phyloP scores from a whole-genome alignment of 331 rosid species.

The Stylosanthes scabra region DNA sequence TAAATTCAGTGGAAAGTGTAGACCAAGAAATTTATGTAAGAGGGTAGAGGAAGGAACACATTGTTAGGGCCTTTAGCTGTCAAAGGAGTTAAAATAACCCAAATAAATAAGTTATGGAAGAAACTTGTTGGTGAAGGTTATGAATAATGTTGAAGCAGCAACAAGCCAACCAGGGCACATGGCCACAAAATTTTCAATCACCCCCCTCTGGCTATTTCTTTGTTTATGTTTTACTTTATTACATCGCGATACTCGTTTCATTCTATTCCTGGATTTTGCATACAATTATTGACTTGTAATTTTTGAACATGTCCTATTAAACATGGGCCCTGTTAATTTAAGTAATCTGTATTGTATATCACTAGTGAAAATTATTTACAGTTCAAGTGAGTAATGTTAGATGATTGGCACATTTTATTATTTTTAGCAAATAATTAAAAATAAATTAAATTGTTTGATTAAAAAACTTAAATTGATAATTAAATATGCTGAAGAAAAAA shows the following conservation, averaged over 20 bases:
- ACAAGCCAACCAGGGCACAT: conserved; percentile 36
- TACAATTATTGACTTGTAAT: background rate
- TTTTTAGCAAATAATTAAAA: no score
- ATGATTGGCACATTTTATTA: no score
- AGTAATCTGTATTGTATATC: no score
- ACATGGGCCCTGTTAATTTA: no score
- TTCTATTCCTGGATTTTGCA: background rate
- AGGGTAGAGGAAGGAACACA: conserved; percentile 28
- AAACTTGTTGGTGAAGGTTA: conserved; percentile 28
- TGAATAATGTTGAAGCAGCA: conserved; percentile 15
- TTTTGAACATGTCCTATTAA: background rate
- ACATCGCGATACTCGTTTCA: background rate
- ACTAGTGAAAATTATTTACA: no score
- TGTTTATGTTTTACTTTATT: conserved; percentile 2
- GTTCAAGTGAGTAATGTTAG: no score
- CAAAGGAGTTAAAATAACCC: conserved; percentile 20
- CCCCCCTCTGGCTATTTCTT: conserved; percentile 3
- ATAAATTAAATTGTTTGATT: no score
- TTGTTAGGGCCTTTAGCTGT: conserved; percentile 13
- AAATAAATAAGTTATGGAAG: conserved; percentile 1
- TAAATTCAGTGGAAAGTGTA: background rate
- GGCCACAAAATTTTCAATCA: conserved; percentile 19
- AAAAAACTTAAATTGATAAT: no score
- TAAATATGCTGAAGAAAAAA: no score
- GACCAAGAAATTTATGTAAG: conserved; percentile 10